Conservation (phyloP, 202 grass and related monocot genomes). For the Panicum hallii region DNA sequence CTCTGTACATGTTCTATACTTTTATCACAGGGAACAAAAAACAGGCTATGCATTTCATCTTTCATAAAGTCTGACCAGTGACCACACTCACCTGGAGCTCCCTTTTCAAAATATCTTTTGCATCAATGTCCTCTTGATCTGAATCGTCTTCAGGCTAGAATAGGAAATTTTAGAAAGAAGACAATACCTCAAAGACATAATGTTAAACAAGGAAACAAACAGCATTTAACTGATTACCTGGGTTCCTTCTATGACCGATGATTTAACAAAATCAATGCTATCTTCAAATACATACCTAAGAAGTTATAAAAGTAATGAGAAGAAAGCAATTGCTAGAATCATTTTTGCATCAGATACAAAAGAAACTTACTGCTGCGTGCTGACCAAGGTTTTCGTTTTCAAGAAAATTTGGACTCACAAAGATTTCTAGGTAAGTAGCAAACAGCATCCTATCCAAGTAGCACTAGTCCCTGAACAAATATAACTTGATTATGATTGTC, state of each 20-base stretch:
- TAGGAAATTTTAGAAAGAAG: slow-evolving; percentile 36
- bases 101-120: slow-evolving; percentile 75
- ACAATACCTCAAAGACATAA: slow-evolving; percentile 26
- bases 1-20: neutral
- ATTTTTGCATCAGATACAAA: slow-evolving; percentile 3
- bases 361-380: slow-evolving; percentile 10
- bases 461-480: neutral
- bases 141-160: slow-evolving; percentile 64
- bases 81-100: slow-evolving; percentile 68
- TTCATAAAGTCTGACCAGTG: slow-evolving; percentile 25
- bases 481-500: neutral
- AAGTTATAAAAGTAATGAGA: slow-evolving; percentile 26
- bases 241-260: slow-evolving; percentile 80
- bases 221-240: slow-evolving; percentile 52
- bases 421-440: neutral
- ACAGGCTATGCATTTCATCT: neutral
- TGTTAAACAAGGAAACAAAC: slow-evolving; percentile 23
- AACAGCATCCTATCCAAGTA: neutral
- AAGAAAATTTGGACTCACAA: slow-evolving; percentile 11
- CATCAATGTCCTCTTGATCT: slow-evolving; percentile 58
- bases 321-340: slow-evolving; percentile 19
- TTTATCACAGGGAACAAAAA: slow-evolving; percentile 1
- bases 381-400: neutral
- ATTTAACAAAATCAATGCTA: slow-evolving; percentile 93
- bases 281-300: slow-evolving; percentile 91